Conservation (phyloP, 805 yeast species). For the Pichia deserticola region DNA sequence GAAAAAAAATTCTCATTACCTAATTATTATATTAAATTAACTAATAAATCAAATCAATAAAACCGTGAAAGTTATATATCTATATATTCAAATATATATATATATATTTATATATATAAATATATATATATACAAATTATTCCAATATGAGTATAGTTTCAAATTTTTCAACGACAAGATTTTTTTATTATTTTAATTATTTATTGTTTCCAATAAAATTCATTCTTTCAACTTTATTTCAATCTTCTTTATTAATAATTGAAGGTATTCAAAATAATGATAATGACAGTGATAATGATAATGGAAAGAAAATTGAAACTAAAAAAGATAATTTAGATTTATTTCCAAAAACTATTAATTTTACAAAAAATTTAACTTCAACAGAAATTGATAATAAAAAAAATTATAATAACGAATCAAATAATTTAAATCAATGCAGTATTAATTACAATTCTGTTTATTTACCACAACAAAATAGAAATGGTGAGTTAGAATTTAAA, state of each 20-base stretch:
- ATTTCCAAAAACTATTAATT: neutral
- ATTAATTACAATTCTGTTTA: constrained; percentile 38
- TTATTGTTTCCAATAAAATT: neutral
- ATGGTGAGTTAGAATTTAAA: constrained; percentile 54
- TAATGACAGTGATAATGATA: neutral
- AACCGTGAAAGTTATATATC: no score
- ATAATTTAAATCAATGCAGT: constrained; percentile 31
- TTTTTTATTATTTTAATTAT: neutral
- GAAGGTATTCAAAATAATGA: neutral
- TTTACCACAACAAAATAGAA: constrained; percentile 42
- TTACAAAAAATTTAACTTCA: neutral
- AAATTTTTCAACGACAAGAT: neutral
- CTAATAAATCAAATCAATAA: no score
- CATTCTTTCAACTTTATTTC: neutral
- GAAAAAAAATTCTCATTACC: no score
- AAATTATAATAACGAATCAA: no score
- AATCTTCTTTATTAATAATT: neutral
- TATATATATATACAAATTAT: no score
- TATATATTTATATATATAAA: no score
- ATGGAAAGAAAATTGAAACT: neutral
- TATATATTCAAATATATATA: no score
- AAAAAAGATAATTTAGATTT: neutral
- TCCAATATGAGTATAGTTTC: neutral
- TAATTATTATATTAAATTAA: no score
- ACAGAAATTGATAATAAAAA: neutral